phyloP scores from a whole-genome alignment of 1,284 basidiomycete species.

The Inonotus obliquus region DNA sequence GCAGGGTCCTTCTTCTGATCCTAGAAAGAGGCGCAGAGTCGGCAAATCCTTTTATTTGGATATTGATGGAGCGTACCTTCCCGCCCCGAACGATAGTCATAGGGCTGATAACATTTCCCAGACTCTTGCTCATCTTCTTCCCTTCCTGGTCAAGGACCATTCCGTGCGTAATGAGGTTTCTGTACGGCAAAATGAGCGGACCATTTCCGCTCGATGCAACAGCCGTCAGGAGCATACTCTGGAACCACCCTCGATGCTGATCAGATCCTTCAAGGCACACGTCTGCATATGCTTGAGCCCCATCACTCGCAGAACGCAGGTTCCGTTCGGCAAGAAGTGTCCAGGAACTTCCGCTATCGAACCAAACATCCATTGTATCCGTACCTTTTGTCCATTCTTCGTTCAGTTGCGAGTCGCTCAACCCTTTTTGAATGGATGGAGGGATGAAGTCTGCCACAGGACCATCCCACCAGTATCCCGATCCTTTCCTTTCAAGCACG shows the following conservation, averaged over 20 bases:
- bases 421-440: slow-evolving; percentile 38
- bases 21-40: slow-evolving; percentile 31
- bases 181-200: slow-evolving; percentile 55
- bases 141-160: slow-evolving; percentile 93
- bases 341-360: slow-evolving; percentile 97
- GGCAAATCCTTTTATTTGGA: background rate
- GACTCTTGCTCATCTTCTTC: slow-evolving; percentile 98
- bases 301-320: slow-evolving; percentile 24
- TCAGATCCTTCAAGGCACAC: slow-evolving; percentile 95
- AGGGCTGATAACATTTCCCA: slow-evolving; percentile 91
- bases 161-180: slow-evolving; percentile 88
- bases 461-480: slow-evolving; percentile 90
- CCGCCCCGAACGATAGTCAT: slow-evolving; percentile 78
- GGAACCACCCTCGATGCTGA: slow-evolving; percentile 99
- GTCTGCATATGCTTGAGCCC: slow-evolving; percentile 59
- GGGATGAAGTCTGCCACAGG: slow-evolving; percentile 81
- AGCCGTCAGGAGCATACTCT: slow-evolving; percentile 87
- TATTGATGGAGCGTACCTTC: slow-evolving; percentile 46
- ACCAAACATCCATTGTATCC: slow-evolving; percentile 99
- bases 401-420: slow-evolving; percentile 33
- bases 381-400: slow-evolving; percentile 68
- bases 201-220: slow-evolving; percentile 25
- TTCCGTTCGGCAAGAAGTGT: slow-evolving; percentile 58
- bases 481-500: slow-evolving; percentile 70
- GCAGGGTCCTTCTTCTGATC: slow-evolving; percentile 66